A percentile compares a stretch with the other conserved stretches of the same genome.
Conservation (phyloP, 768 basidiomycete species). For the Mycena epipterygia region DNA sequence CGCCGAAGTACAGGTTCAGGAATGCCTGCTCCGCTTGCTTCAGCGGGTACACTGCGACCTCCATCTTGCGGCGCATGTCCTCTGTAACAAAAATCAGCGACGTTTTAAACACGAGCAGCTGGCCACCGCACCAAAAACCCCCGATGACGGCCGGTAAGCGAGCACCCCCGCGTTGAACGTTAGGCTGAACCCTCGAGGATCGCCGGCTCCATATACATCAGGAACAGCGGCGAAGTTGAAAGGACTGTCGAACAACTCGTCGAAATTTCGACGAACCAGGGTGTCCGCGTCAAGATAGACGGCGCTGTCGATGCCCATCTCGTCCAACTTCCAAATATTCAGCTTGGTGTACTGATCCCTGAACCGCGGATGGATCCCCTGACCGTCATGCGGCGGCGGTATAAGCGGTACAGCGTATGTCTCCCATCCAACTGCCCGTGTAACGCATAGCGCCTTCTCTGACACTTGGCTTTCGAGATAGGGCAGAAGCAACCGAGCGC, state of each 20-base stretch:
- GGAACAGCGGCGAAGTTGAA: conserved; percentile 51
- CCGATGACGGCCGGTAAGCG: conserved; percentile 45
- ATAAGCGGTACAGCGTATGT: conserved; percentile 44
- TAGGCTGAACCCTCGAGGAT: conserved; percentile 40
- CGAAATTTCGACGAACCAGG: conserved; percentile 47
- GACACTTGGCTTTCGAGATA: conserved; percentile 50
- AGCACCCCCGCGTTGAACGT: conserved; percentile 55
- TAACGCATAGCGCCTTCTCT: conserved; percentile 46
- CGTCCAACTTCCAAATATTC: conserved; percentile 50
- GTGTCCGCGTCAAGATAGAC: conserved; percentile 54
- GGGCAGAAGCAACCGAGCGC: conserved; percentile 42
- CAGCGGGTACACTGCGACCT: conserved; percentile 52
- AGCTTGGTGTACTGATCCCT: conserved; percentile 54
- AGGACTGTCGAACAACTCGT: conserved; percentile 50
- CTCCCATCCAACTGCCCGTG: conserved; percentile 46
- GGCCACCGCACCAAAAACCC: conserved; percentile 33
- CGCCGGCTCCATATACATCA: conserved; percentile 44
- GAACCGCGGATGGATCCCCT: conserved; percentile 45
- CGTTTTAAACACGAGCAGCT: neutral
- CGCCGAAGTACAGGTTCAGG: conserved; percentile 52
- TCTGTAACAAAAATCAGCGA: neutral
- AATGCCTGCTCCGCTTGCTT: conserved; percentile 60
- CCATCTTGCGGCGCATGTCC: conserved; percentile 52
- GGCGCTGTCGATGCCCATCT: conserved; percentile 40
- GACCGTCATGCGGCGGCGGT: conserved; percentile 47